Evolutionary conservation across 75 land plant genomes (phyloP).

Genomic region (Picea glauca): DNA sequence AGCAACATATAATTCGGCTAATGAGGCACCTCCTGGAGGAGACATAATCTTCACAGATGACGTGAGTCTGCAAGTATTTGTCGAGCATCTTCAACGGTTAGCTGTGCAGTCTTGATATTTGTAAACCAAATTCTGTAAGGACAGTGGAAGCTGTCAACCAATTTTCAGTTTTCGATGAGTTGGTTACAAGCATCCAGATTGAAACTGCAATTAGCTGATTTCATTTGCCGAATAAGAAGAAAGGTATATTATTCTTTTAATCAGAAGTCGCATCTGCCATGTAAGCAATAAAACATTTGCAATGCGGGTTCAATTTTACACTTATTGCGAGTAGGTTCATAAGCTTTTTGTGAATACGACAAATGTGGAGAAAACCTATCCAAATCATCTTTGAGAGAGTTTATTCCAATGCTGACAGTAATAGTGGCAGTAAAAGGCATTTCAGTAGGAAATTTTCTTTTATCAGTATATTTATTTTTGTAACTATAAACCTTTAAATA

Average conservation of each 20-base stretch:
- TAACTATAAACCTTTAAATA: too few species aligned
- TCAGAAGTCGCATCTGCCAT: background rate
- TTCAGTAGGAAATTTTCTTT: too few species aligned
- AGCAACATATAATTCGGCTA: slow-evolving; percentile 42
- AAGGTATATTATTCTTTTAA: background rate
- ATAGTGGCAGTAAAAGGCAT: background rate
- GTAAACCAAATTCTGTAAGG: background rate
- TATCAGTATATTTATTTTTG: too few species aligned
- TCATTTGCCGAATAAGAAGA: slow-evolving; percentile 4
- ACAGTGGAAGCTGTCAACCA: background rate
- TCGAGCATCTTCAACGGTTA: slow-evolving; percentile 77
- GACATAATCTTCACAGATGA: slow-evolving; percentile 94
- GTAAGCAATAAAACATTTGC: slow-evolving; percentile 1
- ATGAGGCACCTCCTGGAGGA: slow-evolving; percentile 28
- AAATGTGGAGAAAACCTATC: background rate
- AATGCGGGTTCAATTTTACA: background rate
- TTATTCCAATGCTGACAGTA: background rate
- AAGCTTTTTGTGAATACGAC: background rate
- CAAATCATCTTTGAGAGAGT: background rate
- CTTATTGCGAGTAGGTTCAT: too few species aligned
- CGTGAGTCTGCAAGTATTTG: slow-evolving; percentile 85
- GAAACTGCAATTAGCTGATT: slow-evolving; percentile 3
- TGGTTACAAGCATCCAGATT: background rate
- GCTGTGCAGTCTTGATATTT: slow-evolving; percentile 56
- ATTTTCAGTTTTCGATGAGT: background rate